Evolutionary conservation across 2,329 filamentous ascomycete genomes (phyloP), one percentile per base, ranked within the genome.

Genomic region (Pseudogymnoascus sp.): DNA sequence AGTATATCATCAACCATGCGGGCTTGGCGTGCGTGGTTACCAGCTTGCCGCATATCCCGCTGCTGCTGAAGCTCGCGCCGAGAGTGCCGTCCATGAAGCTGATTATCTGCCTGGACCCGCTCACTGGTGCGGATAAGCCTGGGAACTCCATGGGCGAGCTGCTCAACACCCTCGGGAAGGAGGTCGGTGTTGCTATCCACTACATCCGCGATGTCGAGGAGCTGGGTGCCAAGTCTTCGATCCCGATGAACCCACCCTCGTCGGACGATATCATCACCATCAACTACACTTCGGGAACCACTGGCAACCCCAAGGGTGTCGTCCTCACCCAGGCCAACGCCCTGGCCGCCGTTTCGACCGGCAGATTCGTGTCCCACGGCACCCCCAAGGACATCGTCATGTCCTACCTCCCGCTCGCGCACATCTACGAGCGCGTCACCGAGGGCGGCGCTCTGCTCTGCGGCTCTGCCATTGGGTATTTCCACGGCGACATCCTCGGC

Each of bases 1-100:
- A 98, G 78, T 98, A 90, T 79, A 97, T 99, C 76, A 89, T 98
- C 79, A 96, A 96, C 77, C 93, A 98, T 75, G 86, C 92, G 63
- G 83, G 87, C 67, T 79, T 98, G 64, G 77, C 82, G 65, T 90
- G 87, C 71, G 85, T 98, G 41, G 86, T 89, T 67, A 88, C 90
- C 65, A 92, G 90, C 28, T 80, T 97, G 54, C 85, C 86, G 48
- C 93, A 96, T 73, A 87, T 97, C 62, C 87, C 92, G 1, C 85
- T 86, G 14, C 83, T 97, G 63, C 81, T 97, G 67, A 93, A 92
- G 79, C 79, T 97, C 69, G 86, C 86, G 69, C 81, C 90, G n/a
- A 83, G 88, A 62, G 79, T 93, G 65, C 93, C 93, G 0, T 81
- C 82, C 6, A 80, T 99, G 67, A 97, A 96, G 81, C 73, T 96